Evolutionary conservation across 768 basidiomycete species (phyloP).

Genomic region (Pleurotus pulmonarius): DNA sequence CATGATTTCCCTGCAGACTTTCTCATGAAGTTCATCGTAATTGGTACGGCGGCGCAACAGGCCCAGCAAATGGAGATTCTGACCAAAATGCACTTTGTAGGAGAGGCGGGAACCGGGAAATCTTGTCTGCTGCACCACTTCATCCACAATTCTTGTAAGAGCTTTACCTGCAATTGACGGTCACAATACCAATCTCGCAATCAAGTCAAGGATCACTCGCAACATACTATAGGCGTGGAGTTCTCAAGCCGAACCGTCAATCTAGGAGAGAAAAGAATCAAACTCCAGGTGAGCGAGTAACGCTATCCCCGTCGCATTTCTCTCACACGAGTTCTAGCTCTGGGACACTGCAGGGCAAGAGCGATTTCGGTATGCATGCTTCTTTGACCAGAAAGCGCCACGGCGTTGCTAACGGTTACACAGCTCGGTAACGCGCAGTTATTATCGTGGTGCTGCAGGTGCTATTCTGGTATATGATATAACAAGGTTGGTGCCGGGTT

Average conservation of each 20-base stretch:
- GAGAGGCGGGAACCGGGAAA: conserved; percentile 96
- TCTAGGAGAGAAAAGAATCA: conserved; percentile 91
- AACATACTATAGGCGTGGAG: conserved; percentile 98
- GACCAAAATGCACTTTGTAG: conserved; percentile 33
- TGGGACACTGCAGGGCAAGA: conserved; percentile 99
- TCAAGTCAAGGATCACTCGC: conserved; percentile 90
- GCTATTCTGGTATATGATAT: conserved; percentile 94
- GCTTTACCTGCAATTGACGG: not conserved
- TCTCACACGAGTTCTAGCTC: conserved; percentile 43
- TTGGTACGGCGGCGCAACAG: conserved; percentile 49
- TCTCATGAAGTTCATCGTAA: conserved; percentile 97
- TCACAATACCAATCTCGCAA: conserved; percentile 8
- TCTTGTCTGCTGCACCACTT: conserved; percentile 96
- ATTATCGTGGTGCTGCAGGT: conserved; percentile 92
- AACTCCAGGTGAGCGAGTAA: conserved; percentile 71
- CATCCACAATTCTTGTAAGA: conserved; percentile 91
- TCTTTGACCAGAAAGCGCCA: not conserved
- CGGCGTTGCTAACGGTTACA: conserved; percentile 4
- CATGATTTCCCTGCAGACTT: conserved; percentile 60
- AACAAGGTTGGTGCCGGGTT: conserved; percentile 55
- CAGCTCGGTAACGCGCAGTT: conserved; percentile 90
- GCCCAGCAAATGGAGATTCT: not conserved
- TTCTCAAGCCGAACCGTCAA: conserved; percentile 93
- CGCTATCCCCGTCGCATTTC: conserved; percentile 13
- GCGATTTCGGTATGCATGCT: conserved; percentile 63